A percentile compares a stretch with the other conserved stretches of the same genome.
Evolutionary conservation across 2,329 filamentous ascomycete genomes (phyloP).

Genomic region (Venturia asperata): DNA sequence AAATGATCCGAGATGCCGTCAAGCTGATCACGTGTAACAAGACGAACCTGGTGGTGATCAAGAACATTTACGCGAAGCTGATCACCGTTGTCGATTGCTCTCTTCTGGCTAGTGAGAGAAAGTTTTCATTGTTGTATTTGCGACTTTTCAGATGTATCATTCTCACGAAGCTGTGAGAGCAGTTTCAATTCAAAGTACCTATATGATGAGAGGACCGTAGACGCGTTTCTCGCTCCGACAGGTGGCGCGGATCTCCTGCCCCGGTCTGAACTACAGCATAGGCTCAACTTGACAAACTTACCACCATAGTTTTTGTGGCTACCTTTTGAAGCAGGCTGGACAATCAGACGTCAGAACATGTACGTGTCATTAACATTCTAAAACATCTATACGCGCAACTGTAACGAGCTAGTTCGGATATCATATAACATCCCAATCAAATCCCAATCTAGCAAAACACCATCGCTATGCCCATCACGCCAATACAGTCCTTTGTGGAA

Average conservation of each 20-base stretch:
- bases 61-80: no score
- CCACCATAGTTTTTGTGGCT: neutral
- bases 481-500: neutral
- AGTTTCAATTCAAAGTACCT: neutral
- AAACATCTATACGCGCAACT: neutral
- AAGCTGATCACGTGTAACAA: neutral
- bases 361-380: neutral
- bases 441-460: neutral
- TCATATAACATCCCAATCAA: neutral
- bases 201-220: neutral
- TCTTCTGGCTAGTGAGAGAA: no score
- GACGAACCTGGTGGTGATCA: no score
- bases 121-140: no score
- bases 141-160: no score
- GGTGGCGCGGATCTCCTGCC: neutral
- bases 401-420: neutral
- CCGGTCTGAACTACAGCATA: neutral
- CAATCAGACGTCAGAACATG: neutral
- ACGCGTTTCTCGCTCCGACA: neutral
- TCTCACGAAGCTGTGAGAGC: neutral
- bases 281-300: neutral
- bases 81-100: no score
- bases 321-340: neutral
- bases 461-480: slow-evolving; percentile 10
- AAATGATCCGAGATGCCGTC: neutral